Percentiles rank a stretch among this genome's conserved stretches.
These are phyloP conservation scores for Oryza officinalis DNA, from an alignment of 176 grass and related monocot species.

Conservation along the genomic window DNA sequence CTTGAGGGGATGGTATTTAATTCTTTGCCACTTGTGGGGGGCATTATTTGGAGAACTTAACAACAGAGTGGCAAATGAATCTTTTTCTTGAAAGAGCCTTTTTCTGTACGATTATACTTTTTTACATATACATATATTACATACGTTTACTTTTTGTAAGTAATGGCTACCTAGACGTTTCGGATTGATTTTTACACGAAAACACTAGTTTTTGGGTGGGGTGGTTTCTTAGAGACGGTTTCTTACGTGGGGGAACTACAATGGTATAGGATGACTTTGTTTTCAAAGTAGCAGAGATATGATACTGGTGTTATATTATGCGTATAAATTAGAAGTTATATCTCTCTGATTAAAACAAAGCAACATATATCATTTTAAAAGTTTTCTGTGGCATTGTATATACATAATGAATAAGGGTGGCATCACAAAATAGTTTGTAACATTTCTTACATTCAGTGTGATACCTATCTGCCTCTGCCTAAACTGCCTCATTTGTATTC, in stretches of 20 bases:
- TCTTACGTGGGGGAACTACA: too few relatives aligned
- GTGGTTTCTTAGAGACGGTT: too few relatives aligned
- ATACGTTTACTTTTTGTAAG: neutral
- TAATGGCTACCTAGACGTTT: neutral
- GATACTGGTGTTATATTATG: neutral
- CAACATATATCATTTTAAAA: neutral
- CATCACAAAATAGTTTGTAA: neutral
- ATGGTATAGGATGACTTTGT: too few relatives aligned
- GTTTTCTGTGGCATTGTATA: neutral
- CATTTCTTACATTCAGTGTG: neutral
- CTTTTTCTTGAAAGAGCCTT: neutral
- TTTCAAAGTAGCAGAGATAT: neutral
- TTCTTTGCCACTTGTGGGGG: constrained; percentile 20
- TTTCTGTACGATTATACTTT: neutral
- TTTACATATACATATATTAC: neutral
- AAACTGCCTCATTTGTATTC: neutral
- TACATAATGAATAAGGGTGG: neutral
- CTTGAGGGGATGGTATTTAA: constrained; percentile 24
- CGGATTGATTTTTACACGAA: too few relatives aligned
- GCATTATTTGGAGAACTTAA: constrained; percentile 39
- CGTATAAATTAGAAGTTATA: neutral
- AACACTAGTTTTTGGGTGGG: too few relatives aligned
- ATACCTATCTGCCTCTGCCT: too few relatives aligned
- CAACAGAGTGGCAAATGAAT: neutral
- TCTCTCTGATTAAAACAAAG: neutral